phyloP scores from a whole-genome alignment of 225 moss, liverwort and hornwort genomes.

The Neckera pumila region DNA sequence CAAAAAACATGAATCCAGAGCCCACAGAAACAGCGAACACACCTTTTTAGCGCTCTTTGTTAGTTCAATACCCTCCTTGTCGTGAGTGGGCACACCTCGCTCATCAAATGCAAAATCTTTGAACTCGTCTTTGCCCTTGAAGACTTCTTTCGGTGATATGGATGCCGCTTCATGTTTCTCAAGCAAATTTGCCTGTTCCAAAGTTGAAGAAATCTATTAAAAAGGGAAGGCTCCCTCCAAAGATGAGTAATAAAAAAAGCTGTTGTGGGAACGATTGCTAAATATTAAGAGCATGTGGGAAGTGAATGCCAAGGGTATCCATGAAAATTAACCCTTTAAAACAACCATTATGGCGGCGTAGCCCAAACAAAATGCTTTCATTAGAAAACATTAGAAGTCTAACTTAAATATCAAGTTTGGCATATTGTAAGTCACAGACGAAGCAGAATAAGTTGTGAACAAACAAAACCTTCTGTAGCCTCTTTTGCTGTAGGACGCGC shows the following conservation, averaged over 20 bases:
- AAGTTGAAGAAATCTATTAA: not conserved
- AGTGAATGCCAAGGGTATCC: not conserved
- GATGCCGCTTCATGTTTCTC: conserved; percentile 52
- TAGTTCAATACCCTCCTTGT: conserved; percentile 52
- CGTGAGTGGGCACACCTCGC: conserved; percentile 67
- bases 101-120: conserved; percentile 41
- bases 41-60: conserved; percentile 54
- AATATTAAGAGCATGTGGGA: too few relatives aligned
- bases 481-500: conserved; percentile 33
- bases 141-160: conserved; percentile 36
- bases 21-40: not conserved
- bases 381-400: not conserved
- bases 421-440: not conserved
- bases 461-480: conserved; percentile 37
- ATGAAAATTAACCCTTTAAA: not conserved
- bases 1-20: not conserved
- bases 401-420: not conserved
- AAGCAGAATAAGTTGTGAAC: not conserved
- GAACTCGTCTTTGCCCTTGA: conserved; percentile 42
- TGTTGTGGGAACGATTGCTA: too few relatives aligned
- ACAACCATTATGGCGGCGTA: not conserved
- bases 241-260: not conserved
- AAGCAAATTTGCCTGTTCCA: conserved; percentile 49
- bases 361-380: not conserved
- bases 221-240: not conserved